Evolutionary conservation across 179 eudicot genomes (phyloP).

Genomic region (Drosera spatulata): DNA sequence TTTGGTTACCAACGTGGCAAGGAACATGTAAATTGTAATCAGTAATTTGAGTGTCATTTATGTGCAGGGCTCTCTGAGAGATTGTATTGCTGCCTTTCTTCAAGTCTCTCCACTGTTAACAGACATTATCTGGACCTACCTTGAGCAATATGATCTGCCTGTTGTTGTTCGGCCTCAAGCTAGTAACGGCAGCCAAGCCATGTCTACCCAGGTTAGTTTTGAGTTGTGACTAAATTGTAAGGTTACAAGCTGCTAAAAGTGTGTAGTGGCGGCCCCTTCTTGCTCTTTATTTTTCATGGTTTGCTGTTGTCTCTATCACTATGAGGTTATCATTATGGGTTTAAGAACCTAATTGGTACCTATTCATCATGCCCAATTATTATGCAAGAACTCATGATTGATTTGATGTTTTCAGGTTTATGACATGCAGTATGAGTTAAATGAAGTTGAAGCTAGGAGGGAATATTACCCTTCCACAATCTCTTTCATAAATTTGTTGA

Average conservation of each 20-base stretch:
- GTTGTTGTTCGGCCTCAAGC: constrained; percentile 81
- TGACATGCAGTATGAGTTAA: constrained; percentile 95
- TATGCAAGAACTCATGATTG: background rate
- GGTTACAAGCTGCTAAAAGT: too few relatives aligned
- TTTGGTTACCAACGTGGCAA: background rate
- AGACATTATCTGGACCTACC: constrained; percentile 84
- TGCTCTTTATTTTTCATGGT: too few relatives aligned
- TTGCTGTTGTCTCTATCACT: background rate
- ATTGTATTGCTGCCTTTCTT: constrained; percentile 62
- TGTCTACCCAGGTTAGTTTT: constrained; percentile 54
- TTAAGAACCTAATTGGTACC: background rate
- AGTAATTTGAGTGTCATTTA: constrained; percentile 6
- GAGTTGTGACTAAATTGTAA: too few relatives aligned
- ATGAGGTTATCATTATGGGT: background rate
- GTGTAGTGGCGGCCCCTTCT: too few relatives aligned
- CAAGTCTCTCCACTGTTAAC: constrained; percentile 71
- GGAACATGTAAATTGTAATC: constrained; percentile 7
- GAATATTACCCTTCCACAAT: constrained; percentile 95
- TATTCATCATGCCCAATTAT: background rate
- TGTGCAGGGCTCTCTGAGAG: constrained; percentile 80
- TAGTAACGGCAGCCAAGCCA: constrained; percentile 37
- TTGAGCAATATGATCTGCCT: constrained; percentile 97
- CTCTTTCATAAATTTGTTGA: constrained; percentile 81
- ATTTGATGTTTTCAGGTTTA: constrained; percentile 54
- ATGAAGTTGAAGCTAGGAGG: constrained; percentile 95